Evolutionary conservation across 768 basidiomycete genomes (phyloP).

Genomic region (Suillus subalutaceus): DNA sequence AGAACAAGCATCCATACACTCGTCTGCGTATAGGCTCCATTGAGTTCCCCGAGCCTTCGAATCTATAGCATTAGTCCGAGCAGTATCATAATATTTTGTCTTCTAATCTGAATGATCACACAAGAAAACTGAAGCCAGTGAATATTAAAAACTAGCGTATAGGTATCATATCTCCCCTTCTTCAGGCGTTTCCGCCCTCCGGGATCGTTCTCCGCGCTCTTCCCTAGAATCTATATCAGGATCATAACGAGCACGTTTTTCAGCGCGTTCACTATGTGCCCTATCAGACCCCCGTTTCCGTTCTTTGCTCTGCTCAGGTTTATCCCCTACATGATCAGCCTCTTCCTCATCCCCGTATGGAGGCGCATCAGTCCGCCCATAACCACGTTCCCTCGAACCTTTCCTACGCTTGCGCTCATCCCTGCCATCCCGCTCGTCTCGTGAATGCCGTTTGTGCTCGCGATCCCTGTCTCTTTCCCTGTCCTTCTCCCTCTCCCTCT

Average conservation of each 20-base stretch:
- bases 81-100: not conserved
- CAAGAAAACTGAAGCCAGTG: not conserved
- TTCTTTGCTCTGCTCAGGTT: slow-evolving; percentile 52
- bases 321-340: slow-evolving; percentile 32
- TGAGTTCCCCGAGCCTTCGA: slow-evolving; percentile 40
- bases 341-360: slow-evolving; percentile 45
- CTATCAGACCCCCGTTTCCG: slow-evolving; percentile 44
- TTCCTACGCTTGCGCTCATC: slow-evolving; percentile 48
- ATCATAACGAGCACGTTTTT: slow-evolving; percentile 67
- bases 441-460: slow-evolving; percentile 48
- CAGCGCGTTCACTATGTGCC: slow-evolving; percentile 56
- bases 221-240: slow-evolving; percentile 48
- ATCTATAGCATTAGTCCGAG: slow-evolving; percentile 28
- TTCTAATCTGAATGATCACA: not conserved
- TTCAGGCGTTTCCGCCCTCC: slow-evolving; percentile 77
- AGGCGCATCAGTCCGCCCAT: slow-evolving; percentile 48
- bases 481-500: slow-evolving; percentile 31
- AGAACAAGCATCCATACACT: slow-evolving; percentile 95
- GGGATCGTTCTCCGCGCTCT: slow-evolving; percentile 41
- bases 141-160: not conserved
- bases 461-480: slow-evolving; percentile 43
- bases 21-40: slow-evolving; percentile 90
- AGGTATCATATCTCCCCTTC: slow-evolving; percentile 77
- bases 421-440: slow-evolving; percentile 58
- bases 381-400: slow-evolving; percentile 41